Base-by-base conservation (phyloP, 192 early-diverging fungal species). In the Backusella australiensis region DNA sequence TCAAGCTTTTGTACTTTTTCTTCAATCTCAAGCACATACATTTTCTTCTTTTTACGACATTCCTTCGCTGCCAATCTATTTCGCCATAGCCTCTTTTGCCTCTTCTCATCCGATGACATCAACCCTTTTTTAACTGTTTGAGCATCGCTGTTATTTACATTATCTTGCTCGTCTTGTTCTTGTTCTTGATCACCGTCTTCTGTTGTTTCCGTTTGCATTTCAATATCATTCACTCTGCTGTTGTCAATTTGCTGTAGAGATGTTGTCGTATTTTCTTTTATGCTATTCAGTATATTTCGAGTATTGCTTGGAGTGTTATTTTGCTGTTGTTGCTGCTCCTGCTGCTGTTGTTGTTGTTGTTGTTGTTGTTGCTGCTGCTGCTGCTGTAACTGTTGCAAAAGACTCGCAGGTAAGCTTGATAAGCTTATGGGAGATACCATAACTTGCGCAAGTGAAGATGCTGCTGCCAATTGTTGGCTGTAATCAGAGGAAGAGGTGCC, bases 1-100 rank as follows among this genome's bases (percentile, higher is more conserved):
- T 91, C 88, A 26, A 94, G 68, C 35, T 85, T 80, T 21, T 81
- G 63, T 5, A 92, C 84, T 53, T 89, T 89, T 39, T 90, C 85
- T 74, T 94, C 92, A 59, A 95, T 85, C 42, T 91, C 91, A 14
- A 80, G 78, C 35, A 95, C 89, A 75, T 90, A 94, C 19, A 82
- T 83, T 78, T 95, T 95, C 82, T 94, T 94, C 80, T 95, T 95
- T 71, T 91, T 91, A 6, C 94, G 91, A 72, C 93, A 95, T 75
- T 94, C 94, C 80, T 94, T 94, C 71, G 94, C 94, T 0, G 94
- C 94, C 35, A 94, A 81, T 14, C 94, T 83, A 81, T 95, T 95
- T 71, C 92, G 87, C 76, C 89, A 85, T 78, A 95, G 78, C 3
- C 94, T 84, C 34, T 93, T 89, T 69, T 91, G 90, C 71, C 93